Conservation (phyloP, 1,139 yeast genomes). For the Yamadazyma epiphylla region DNA sequence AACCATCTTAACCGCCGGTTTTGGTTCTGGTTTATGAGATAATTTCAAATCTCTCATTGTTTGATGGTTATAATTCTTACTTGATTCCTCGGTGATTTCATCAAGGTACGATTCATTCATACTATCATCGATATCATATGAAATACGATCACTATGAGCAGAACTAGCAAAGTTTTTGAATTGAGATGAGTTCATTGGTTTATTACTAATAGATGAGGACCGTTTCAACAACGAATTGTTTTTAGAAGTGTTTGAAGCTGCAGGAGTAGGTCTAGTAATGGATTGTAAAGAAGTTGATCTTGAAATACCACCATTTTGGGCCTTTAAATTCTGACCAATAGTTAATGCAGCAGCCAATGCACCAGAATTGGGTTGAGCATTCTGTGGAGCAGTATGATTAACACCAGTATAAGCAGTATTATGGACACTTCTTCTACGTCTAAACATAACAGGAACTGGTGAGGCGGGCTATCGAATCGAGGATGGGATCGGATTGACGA, state of each 20-base stretch:
- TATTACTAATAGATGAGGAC: slow-evolving; percentile 8
- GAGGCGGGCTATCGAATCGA: not conserved
- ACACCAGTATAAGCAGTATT: slow-evolving; percentile 46
- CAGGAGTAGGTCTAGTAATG: slow-evolving; percentile 1
- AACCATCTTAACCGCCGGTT: slow-evolving; percentile 32
- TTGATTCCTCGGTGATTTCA: slow-evolving; percentile 22
- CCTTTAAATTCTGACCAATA: slow-evolving; percentile 28
- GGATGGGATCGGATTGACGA: not conserved
- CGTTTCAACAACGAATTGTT: slow-evolving; percentile 12
- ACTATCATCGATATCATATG: slow-evolving; percentile 27
- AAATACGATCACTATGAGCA: slow-evolving; percentile 3
- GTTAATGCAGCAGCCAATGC: slow-evolving; percentile 48
- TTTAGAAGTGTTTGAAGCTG: slow-evolving; percentile 6
- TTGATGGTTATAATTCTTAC: slow-evolving; percentile 1
- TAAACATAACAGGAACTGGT: slow-evolving; percentile 21
- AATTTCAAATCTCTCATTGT: slow-evolving; percentile 23
- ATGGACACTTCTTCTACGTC: slow-evolving; percentile 29
- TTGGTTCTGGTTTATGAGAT: slow-evolving; percentile 7
- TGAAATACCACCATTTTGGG: slow-evolving; percentile 12
- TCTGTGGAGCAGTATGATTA: slow-evolving; percentile 29
- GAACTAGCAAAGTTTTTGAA: slow-evolving; percentile 7
- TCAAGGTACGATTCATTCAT: slow-evolving; percentile 28
- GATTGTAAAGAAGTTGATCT: slow-evolving; percentile 8
- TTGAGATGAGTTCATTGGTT: slow-evolving; percentile 6
- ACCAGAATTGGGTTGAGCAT: slow-evolving; percentile 33